phyloP scores from a whole-genome alignment of 768 basidiomycete genomes.

The Macrocybe gigantea region DNA sequence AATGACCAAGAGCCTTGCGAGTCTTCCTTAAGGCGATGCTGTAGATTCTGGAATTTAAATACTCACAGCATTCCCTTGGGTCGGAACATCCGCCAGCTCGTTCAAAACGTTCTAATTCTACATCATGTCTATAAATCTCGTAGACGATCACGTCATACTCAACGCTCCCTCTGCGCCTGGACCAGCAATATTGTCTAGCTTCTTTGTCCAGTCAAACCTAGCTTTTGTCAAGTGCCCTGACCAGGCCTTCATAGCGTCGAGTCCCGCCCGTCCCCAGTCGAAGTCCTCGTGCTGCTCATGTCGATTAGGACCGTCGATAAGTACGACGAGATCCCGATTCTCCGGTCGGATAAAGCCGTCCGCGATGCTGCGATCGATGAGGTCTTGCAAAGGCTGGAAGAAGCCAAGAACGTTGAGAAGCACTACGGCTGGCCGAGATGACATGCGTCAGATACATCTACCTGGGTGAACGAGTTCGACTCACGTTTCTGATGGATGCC shows the following conservation, averaged over 20 bases:
- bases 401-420: conserved; percentile 82
- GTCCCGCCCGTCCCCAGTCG: conserved; percentile 74
- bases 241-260: conserved; percentile 65
- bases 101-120: too few relatives aligned
- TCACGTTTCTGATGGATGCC: conserved; percentile 82
- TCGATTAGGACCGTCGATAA: conserved; percentile 69
- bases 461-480: not conserved
- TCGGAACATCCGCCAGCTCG: too few relatives aligned
- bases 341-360: conserved; percentile 69
- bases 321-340: conserved; percentile 58
- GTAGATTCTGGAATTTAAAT: too few relatives aligned
- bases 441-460: not conserved
- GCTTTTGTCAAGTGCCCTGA: conserved; percentile 18
- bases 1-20: conserved; percentile 29
- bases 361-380: conserved; percentile 61
- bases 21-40: not conserved
- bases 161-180: too few relatives aligned
- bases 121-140: too few relatives aligned
- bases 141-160: too few relatives aligned
- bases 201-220: conserved; percentile 47
- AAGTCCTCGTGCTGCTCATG: conserved; percentile 47
- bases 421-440: conserved; percentile 56
- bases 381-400: conserved; percentile 75
- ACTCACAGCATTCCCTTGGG: too few relatives aligned
- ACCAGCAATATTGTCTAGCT: conserved; percentile 19